Evolutionary conservation across 345 rosid genomes (phyloP).

Genomic region (Lepidium didymum): DNA sequence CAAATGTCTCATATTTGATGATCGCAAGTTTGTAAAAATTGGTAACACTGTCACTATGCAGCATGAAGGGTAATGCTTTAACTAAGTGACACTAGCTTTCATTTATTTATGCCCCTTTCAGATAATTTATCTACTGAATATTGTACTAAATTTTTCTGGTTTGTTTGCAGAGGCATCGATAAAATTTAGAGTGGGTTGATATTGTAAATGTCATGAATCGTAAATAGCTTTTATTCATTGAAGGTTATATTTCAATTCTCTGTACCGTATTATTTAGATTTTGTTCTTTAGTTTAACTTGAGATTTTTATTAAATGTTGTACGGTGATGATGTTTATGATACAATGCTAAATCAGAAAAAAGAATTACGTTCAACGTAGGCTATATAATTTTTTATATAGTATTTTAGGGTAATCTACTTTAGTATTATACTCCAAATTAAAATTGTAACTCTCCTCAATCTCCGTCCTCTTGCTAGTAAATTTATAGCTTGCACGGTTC

Average conservation of each 20-base stretch:
- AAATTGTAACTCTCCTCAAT: too few relatives aligned
- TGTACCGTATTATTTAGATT: not conserved
- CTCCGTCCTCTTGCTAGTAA: too few relatives aligned
- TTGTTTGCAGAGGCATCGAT: slow-evolving; percentile 61
- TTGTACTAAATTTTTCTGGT: not conserved
- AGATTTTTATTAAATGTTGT: slow-evolving; percentile 12
- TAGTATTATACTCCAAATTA: too few relatives aligned
- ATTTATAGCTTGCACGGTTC: too few relatives aligned
- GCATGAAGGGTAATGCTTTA: slow-evolving; percentile 65
- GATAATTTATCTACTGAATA: not conserved
- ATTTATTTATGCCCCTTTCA: too few relatives aligned
- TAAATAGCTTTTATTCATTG: slow-evolving; percentile 78
- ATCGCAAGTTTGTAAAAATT: slow-evolving; percentile 95
- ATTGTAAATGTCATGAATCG: slow-evolving; percentile 89
- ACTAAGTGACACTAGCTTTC: not conserved
- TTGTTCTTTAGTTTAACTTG: not conserved
- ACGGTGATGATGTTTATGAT: slow-evolving; percentile 68
- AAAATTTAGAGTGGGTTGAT: slow-evolving; percentile 90
- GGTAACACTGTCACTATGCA: slow-evolving; percentile 98
- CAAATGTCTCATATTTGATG: slow-evolving; percentile 86
- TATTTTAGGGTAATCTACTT: too few relatives aligned
- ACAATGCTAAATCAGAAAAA: slow-evolving; percentile 78
- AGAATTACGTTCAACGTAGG: too few relatives aligned
- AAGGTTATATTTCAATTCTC: slow-evolving; percentile 41
- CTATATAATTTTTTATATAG: too few relatives aligned